A percentile compares a stretch with the other conserved stretches of the same genome.
These are phyloP conservation scores for Trichomonascaceae sp. DNA, from an alignment of 1,139 yeast genomes.

Conservation along the genomic window DNA sequence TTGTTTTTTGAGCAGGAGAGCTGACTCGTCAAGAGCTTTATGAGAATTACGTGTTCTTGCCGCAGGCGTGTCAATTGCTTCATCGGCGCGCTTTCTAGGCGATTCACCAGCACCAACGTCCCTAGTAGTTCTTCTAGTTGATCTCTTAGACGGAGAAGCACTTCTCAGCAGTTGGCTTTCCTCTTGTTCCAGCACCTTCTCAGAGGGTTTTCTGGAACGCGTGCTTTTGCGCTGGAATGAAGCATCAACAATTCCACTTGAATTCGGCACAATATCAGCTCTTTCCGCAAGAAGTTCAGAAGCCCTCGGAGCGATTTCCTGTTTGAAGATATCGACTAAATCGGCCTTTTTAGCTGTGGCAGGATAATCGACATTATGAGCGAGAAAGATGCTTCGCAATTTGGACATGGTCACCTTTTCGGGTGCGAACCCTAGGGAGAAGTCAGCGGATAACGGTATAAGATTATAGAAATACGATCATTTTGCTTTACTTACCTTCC, in stretches of 20 bases:
- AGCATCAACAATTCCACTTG: slow-evolving; percentile 32
- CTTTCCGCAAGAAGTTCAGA: slow-evolving; percentile 31
- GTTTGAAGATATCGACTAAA: slow-evolving; percentile 48
- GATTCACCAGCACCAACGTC: slow-evolving; percentile 1
- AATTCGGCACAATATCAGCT: slow-evolving; percentile 22
- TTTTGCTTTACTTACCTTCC: slow-evolving; percentile 2
- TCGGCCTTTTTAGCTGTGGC: slow-evolving; percentile 59
- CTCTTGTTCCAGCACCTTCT: slow-evolving; percentile 1
- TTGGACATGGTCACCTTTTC: slow-evolving; percentile 54
- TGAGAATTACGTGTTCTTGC: background rate
- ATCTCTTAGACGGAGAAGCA: slow-evolving; percentile 4
- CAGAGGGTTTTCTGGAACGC: background rate
- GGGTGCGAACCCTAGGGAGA: slow-evolving; percentile 52
- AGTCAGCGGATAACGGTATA: background rate
- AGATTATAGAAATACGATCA: background rate
- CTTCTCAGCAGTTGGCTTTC: background rate
- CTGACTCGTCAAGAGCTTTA: slow-evolving; percentile 7
- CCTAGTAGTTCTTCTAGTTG: slow-evolving; percentile 6
- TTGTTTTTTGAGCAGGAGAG: background rate
- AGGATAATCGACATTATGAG: slow-evolving; percentile 51
- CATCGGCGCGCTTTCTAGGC: slow-evolving; percentile 4
- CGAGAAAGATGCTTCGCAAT: slow-evolving; percentile 54
- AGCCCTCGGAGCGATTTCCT: slow-evolving; percentile 42
- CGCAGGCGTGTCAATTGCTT: background rate
- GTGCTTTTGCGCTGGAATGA: slow-evolving; percentile 12